phyloP scores from a whole-genome alignment of 228 moss, liverwort and hornwort species.

The Sphagnum magellanicum region DNA sequence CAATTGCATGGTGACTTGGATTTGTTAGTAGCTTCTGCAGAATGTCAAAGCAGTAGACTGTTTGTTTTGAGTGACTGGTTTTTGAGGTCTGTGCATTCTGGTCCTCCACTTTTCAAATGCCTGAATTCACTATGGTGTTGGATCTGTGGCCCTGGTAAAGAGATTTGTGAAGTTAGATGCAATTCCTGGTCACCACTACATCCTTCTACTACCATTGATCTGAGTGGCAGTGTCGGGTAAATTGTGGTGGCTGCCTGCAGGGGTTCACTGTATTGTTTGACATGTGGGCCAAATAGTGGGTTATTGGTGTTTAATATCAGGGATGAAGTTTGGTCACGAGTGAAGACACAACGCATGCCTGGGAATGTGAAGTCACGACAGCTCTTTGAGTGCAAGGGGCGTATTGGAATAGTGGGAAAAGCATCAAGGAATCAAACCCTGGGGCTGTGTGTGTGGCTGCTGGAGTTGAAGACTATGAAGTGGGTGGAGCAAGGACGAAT shows the following conservation, averaged over 20 bases:
- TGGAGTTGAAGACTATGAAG: constrained; percentile 52
- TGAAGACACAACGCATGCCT: constrained; percentile 59
- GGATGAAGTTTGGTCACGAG: constrained; percentile 44
- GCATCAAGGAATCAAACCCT: constrained; percentile 50
- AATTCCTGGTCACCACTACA: too few relatives aligned
- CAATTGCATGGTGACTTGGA: too few relatives aligned
- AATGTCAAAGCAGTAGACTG: too few relatives aligned
- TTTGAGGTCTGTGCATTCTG: too few relatives aligned
- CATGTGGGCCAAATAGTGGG: constrained; percentile 49
- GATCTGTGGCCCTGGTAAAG: too few relatives aligned
- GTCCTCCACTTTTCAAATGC: too few relatives aligned
- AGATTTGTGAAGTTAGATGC: too few relatives aligned
- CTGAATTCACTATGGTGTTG: too few relatives aligned
- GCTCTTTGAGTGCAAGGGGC: constrained; percentile 54
- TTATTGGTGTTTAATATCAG: constrained; percentile 50
- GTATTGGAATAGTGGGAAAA: constrained; percentile 62
- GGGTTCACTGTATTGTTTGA: constrained; percentile 43
- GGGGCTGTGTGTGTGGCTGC: constrained; percentile 46
- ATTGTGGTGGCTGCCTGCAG: constrained; percentile 5
- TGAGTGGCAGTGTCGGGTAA: too few relatives aligned
- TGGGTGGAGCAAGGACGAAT: constrained; percentile 60
- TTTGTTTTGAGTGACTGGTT: too few relatives aligned
- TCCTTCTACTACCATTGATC: too few relatives aligned
- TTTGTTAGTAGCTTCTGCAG: too few relatives aligned
- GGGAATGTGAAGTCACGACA: constrained; percentile 59